Evolutionary conservation across 2,329 filamentous ascomycete genomes (phyloP), one percentile per base, ranked within the genome.

Genomic region (Xylaria sp.): DNA sequence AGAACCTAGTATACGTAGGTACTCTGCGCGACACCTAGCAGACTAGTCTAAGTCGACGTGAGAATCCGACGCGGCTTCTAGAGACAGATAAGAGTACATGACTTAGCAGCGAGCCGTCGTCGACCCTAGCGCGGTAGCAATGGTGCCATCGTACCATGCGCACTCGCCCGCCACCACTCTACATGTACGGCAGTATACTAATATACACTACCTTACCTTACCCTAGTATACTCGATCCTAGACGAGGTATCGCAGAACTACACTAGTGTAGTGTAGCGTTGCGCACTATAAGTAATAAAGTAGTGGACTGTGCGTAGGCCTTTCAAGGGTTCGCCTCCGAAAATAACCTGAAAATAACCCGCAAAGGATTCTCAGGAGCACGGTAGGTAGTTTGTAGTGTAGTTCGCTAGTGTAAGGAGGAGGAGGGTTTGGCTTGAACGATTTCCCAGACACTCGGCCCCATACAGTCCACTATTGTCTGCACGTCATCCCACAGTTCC

Each of bases 401-500:
- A 40, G 37, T 18, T 18, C 16, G n/a, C 44, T 21, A 44, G n/a
- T n/a, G 16, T 44, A 10, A 21, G 3, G 29, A 16, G 51, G 42
- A 55, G 32, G 53, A 55, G 21, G 29, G 13, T 27, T 44, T n/a
- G n/a, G 40, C 6, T 5, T 44, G 16, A 6, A 55, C 58, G 58
- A 62, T 66, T 42, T 35, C 32, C 55, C 47, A 37, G n/a, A 47
- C n/a, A 60, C 60, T 59, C 60, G 60, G 50, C 60, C 23, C 6
- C 23, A 62, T 29, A 59, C 35, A 44, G 23, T 58, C 25, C 35
- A 50, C 60, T 66, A 69, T 63, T 48, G 48, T 53, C 59, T 69
- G 68, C 68, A 69, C 68, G 68, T 69, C 68, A 69, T 69, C 60
- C 60, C 60, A 68, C 58, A 65, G 61, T 62, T 44, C 10, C 54